Percentiles rank a stretch among this genome's conserved stretches.
These are phyloP conservation scores for Bondarzewia mesenterica DNA, from an alignment of 1,284 basidiomycete species.

Conservation along the genomic window DNA sequence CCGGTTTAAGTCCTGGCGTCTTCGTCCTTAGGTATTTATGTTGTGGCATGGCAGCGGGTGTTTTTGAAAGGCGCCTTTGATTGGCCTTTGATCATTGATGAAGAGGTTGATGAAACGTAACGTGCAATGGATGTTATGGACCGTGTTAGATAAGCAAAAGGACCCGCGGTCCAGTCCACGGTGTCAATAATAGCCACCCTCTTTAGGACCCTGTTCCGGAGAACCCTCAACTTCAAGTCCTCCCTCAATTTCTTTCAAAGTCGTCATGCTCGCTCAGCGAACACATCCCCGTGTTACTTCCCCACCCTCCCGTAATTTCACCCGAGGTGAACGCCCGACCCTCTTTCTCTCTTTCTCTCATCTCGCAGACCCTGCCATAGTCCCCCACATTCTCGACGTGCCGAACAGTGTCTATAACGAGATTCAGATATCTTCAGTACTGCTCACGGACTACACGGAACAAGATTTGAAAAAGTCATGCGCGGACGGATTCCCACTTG, in stretches of 20 bases:
- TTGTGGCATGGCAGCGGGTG: no score
- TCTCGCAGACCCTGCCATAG: constrained; percentile 1
- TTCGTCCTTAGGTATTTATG: no score
- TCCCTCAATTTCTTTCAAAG: neutral
- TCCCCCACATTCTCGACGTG: neutral
- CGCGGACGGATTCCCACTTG: neutral
- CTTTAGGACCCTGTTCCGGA: neutral
- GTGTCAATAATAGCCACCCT: neutral
- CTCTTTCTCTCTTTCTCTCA: neutral
- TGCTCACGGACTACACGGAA: no score
- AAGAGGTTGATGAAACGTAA: no score
- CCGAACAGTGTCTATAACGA: neutral
- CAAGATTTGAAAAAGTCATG: no score
- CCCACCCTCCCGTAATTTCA: neutral
- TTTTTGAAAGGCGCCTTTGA: no score
- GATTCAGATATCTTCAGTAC: no score
- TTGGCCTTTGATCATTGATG: no score
- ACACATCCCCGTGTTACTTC: neutral
- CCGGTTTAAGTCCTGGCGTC: no score
- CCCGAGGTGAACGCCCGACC: neutral
- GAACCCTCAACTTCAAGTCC: neutral
- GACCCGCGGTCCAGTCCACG: neutral
- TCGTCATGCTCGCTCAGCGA: neutral
- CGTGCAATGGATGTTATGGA: no score
- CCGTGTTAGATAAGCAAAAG: neutral